Conservation (phyloP, 1,284 basidiomycete species). For the Heterobasidion parviporum region DNA sequence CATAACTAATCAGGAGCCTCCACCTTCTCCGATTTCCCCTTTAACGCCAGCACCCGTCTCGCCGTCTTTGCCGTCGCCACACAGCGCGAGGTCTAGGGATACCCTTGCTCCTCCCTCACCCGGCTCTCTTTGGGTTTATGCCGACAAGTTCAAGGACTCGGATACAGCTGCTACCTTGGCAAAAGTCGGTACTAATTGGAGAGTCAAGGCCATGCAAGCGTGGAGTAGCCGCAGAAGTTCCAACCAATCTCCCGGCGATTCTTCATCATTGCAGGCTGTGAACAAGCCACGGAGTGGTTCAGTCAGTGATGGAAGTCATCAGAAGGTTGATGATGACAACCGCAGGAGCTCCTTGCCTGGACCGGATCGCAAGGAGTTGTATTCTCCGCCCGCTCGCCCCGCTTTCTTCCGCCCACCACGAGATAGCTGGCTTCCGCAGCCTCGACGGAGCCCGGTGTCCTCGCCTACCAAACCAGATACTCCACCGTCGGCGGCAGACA, state of each 20-base stretch:
- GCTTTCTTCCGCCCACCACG: conserved; percentile 49
- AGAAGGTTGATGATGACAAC: conserved; percentile 12
- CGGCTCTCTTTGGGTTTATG: conserved; percentile 50
- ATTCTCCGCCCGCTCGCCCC: conserved; percentile 51
- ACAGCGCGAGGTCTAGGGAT: conserved; percentile 9
- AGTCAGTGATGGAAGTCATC: conserved; percentile 3
- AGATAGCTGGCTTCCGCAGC: conserved; percentile 40
- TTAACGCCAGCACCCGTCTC: conserved; percentile 20
- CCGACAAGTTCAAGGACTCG: conserved; percentile 64
- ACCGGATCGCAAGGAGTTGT: conserved; percentile 28
- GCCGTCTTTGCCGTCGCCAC: conserved; percentile 22
- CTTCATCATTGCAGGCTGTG: conserved; percentile 4
- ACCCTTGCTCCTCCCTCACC: conserved; percentile 8
- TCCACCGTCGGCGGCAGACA: not conserved
- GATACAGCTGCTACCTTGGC: conserved; percentile 60
- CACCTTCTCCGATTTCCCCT: conserved; percentile 36
- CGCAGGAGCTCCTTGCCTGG: conserved; percentile 36
- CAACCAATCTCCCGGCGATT: not conserved
- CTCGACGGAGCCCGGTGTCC: conserved; percentile 21
- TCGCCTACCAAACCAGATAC: conserved; percentile 33
- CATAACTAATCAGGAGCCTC: conserved; percentile 63
- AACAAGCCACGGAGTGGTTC: conserved; percentile 1
- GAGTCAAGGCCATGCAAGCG: conserved; percentile 43
- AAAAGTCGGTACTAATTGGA: conserved; percentile 69
- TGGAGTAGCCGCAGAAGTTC: conserved; percentile 20